Evolutionary conservation across 1,284 basidiomycete species (phyloP).

Genomic region (Malassezia cuniculi): DNA sequence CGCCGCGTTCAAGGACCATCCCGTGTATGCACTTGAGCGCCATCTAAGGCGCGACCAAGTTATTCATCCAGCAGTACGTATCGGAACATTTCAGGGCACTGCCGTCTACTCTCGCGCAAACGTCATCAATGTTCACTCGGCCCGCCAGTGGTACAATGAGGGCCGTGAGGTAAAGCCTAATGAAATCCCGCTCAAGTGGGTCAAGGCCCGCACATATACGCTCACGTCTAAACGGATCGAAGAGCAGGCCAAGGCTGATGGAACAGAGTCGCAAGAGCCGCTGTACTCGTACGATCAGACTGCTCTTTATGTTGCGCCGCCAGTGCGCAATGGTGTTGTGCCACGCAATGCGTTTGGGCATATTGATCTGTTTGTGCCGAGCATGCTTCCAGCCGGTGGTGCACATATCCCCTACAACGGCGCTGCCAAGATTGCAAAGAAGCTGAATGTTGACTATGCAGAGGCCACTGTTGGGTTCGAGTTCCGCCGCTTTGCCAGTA

Average conservation of each 20-base stretch:
- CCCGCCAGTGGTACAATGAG: constrained; percentile 87
- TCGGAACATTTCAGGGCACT: constrained; percentile 85
- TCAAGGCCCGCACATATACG: constrained; percentile 74
- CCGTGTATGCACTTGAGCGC: constrained; percentile 74
- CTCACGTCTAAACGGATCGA: constrained; percentile 68
- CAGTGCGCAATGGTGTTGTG: constrained; percentile 75
- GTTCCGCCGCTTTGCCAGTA: constrained; percentile 77
- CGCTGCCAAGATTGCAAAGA: constrained; percentile 67
- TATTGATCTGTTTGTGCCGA: constrained; percentile 85
- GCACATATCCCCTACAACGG: constrained; percentile 60
- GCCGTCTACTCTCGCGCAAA: constrained; percentile 76
- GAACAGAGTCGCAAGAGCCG: constrained; percentile 42
- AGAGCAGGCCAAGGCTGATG: constrained; percentile 54
- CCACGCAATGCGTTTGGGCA: constrained; percentile 95
- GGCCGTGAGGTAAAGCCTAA: constrained; percentile 63
- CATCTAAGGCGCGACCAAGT: constrained; percentile 81
- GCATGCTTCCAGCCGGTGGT: constrained; percentile 81
- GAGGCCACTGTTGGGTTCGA: constrained; percentile 94
- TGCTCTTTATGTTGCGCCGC: constrained; percentile 61
- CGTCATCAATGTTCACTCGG: constrained; percentile 70
- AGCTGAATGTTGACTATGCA: constrained; percentile 73
- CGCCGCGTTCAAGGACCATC: constrained; percentile 87
- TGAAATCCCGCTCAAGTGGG: constrained; percentile 75
- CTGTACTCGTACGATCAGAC: constrained; percentile 79
- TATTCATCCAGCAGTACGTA: constrained; percentile 61